Evolutionary conservation across 331 rosid genomes (phyloP), one percentile per base, ranked within the genome.

Genomic region (Pyrus hybrid): DNA sequence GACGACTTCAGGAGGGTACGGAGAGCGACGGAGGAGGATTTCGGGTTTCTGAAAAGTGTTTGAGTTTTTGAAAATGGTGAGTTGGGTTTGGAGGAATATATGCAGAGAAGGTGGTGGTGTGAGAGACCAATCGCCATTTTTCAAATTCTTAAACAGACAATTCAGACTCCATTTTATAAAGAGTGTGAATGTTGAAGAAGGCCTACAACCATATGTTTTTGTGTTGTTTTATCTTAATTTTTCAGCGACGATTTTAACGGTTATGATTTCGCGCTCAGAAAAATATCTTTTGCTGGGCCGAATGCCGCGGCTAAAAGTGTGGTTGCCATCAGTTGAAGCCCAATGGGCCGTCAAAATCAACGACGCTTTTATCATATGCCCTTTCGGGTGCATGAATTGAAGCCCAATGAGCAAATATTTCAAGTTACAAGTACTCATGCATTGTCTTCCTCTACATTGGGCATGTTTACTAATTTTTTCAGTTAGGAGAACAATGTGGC

Each of bases 61-160:
- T 77, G 77, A 35, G 81, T 29, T 28, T 83, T 91, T 0, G 73
- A 30, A 64, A 64, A 66, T 4, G 76, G 54, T 12, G 68, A 35
- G 74, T 80, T 68, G 62, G 70, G 20, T 29, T 83, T 75, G 17
- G 81, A 77, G 37, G 88, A 76, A 64, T 74, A 79, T 11, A 82
- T 32, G 61, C 71, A 86, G 11, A 81, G 86, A 74, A 80, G 75
- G 8, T 74, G 72, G 29, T 74, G 72, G 35, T 76, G 73, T 17
- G 87, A 74, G 68, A 85, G 87, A 85, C 67, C 21, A 76, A 68
- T 82, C 26, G 91, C 91, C 98, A 93, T 93, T 85, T 29, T 82
- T 43, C 71, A 76, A 76, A 53, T 47, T 67, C 28, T 20, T 30
- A 7, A 17, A 26, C 35, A 43, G 6, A 29, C 0, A n/a, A 37